Conservation (phyloP, 306 rosid genomes). For the Medicago arabica region DNA sequence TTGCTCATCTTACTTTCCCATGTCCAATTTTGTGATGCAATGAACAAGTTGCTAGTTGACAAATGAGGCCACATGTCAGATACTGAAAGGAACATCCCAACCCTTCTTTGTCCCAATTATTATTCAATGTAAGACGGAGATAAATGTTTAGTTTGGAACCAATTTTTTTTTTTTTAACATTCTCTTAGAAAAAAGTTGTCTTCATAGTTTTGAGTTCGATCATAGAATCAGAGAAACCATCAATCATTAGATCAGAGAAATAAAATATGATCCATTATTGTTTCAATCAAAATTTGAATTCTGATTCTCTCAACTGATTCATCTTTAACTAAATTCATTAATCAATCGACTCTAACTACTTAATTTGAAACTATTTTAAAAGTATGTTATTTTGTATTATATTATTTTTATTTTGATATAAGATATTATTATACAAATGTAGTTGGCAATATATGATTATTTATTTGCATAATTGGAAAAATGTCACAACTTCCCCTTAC, state of each 20-base stretch:
- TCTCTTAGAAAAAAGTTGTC: too few relatives aligned
- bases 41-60: conserved; percentile 38
- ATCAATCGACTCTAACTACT: too few relatives aligned
- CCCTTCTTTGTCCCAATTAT: conserved; percentile 23
- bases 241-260: too few relatives aligned
- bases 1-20: background rate
- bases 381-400: background rate
- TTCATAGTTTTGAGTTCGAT: too few relatives aligned
- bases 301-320: too few relatives aligned
- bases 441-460: background rate
- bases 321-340: too few relatives aligned
- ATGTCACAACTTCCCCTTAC: background rate
- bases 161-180: too few relatives aligned
- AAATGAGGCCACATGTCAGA: conserved; percentile 28
- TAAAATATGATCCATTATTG: too few relatives aligned
- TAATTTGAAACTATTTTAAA: too few relatives aligned
- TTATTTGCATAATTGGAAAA: background rate
- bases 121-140: conserved; percentile 13
- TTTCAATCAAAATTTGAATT: too few relatives aligned
- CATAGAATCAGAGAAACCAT: too few relatives aligned
- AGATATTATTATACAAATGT: background rate
- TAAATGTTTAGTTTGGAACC: too few relatives aligned
- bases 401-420: background rate
- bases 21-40: conserved; percentile 29
- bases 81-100: conserved; percentile 46